phyloP scores from a whole-genome alignment of 345 rosid species.

The Brassica incana region DNA sequence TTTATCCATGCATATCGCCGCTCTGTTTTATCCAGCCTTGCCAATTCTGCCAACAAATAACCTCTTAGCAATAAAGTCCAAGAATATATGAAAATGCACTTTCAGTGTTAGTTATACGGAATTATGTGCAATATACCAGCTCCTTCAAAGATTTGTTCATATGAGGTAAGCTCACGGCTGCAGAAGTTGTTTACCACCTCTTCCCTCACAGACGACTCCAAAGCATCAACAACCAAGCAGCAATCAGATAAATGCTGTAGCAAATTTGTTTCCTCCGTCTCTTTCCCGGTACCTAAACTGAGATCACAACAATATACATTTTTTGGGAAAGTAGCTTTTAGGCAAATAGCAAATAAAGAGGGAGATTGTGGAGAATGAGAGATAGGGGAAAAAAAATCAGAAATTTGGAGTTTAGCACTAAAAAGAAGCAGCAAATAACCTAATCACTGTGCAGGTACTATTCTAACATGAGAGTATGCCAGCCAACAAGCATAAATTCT shows the following conservation, averaged over 20 bases:
- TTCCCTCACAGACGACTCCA: constrained; percentile 99
- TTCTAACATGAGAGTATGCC: background rate
- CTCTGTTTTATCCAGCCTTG: constrained; percentile 95
- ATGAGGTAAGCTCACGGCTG: constrained; percentile 95
- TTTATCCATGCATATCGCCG: constrained; percentile 97
- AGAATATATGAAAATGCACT: constrained; percentile 5
- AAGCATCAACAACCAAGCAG: constrained; percentile 94
- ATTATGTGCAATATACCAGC: constrained; percentile 66
- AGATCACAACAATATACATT: constrained; percentile 32
- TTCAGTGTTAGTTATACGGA: constrained; percentile 21
- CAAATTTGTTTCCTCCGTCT: constrained; percentile 80
- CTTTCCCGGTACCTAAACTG: constrained; percentile 99
- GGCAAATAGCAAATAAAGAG: background rate
- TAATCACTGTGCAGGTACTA: constrained; percentile 3
- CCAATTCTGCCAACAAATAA: constrained; percentile 58
- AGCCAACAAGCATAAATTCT: constrained; percentile 18
- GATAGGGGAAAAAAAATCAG: background rate
- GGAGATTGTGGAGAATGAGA: background rate
- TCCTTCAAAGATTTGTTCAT: constrained; percentile 98
- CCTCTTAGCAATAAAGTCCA: constrained; percentile 1
- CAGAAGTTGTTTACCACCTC: constrained; percentile 98
- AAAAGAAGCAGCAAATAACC: constrained; percentile 10
- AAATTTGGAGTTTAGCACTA: background rate
- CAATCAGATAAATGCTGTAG: constrained; percentile 93
- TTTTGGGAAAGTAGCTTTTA: background rate